Percentiles rank a stretch among this genome's conserved stretches.
Evolutionary conservation across 331 rosid species (phyloP).

Genomic region (Malus hybrid): DNA sequence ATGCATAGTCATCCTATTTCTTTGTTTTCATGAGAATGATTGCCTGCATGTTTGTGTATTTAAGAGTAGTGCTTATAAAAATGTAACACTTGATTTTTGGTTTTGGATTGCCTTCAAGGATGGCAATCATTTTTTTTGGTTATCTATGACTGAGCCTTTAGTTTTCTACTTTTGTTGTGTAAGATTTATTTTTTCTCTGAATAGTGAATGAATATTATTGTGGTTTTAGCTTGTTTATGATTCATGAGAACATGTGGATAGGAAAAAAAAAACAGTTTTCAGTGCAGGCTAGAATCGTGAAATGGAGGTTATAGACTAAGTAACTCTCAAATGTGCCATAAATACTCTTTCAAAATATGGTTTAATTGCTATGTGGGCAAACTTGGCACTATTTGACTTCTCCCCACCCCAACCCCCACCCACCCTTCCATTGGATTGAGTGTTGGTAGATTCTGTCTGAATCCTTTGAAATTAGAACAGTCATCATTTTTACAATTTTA

Average conservation of each 20-base stretch:
- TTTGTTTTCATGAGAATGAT: not conserved
- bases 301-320: not conserved
- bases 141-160: not conserved
- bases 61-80: not conserved
- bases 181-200: not conserved
- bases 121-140: not conserved
- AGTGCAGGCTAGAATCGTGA: not conserved
- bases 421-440: too few relatives aligned
- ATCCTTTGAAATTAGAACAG: too few relatives aligned
- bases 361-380: not conserved
- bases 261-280: not conserved
- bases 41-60: not conserved
- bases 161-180: not conserved
- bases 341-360: not conserved
- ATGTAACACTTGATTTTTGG: not conserved
- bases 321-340: not conserved
- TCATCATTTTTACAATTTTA: too few relatives aligned
- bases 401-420: too few relatives aligned
- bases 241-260: not conserved
- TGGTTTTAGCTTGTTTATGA: not conserved
- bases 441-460: too few relatives aligned
- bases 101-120: not conserved
- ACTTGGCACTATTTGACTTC: not conserved
- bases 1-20: not conserved
- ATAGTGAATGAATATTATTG: not conserved